Evolutionary conservation across 345 rosid genomes (phyloP), one percentile per base, ranked within the genome.

Genomic region (Euclidium syriacum): DNA sequence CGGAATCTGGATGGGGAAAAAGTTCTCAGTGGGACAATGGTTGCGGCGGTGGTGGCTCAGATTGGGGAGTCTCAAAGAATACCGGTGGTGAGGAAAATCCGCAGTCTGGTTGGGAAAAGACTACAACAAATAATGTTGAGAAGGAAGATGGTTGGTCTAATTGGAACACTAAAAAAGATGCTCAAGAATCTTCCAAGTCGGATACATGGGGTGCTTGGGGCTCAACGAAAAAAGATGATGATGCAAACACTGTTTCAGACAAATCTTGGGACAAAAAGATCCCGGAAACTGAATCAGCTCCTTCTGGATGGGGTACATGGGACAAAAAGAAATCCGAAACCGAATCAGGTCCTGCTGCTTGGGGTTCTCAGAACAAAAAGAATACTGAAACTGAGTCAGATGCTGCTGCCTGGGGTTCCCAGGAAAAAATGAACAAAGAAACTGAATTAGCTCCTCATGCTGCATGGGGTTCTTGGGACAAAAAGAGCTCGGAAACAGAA

Each of bases 1-100:
- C 72, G 11, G 70, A 51, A 17, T 26, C 71, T 5, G 60, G 53
- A 9, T 86, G 96, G 92, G 90, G 73, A 1, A 68, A 72, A 9
- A 71, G 29, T 38, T 49, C 64, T 19, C 59, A 25, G 30, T 64
- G 53, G 40, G 69, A 54, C 16, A 68, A 69, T 40, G 77, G 64
- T 54, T 35, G 68, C n/a, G 23, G 68, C n/a, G 23, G 56, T 29
- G 57, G 60, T 69, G 77, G 60, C 58, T 40, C 60, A 30, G 80
- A 73, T 25, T 65, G 80, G 82, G 78, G 76, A 66, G 49, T 34
- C 65, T 32, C 60, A 3, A 50, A 40, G 34, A 50, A 9, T 17
- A 29, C 51, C 30, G 64, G 42, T 51, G 48, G 59, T 53, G 68
- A 57, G 42, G 67, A 49, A 39, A 52, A 58, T 26, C 30, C 27